Conservation (phyloP, 768 basidiomycete species). For the Lactarius indigo region DNA sequence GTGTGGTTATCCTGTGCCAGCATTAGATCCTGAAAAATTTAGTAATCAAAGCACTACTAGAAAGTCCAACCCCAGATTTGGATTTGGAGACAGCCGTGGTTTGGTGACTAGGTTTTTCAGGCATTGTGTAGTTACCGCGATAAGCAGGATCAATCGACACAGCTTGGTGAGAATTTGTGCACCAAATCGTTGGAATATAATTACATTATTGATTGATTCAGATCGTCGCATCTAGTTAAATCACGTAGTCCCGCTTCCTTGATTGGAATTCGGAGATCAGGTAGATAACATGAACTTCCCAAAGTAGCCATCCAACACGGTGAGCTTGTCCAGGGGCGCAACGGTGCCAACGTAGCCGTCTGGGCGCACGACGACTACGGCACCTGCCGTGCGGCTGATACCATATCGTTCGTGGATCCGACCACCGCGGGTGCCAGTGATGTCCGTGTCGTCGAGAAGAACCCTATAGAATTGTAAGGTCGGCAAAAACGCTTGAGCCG, state of each 20-base stretch:
- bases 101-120: too few species aligned
- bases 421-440: slow-evolving; percentile 44
- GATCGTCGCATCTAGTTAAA: background rate
- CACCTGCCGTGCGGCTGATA: slow-evolving; percentile 41
- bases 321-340: slow-evolving; percentile 43
- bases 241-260: background rate
- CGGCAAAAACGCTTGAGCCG: background rate
- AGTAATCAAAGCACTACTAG: too few species aligned
- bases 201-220: background rate
- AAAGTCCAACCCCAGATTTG: too few species aligned
- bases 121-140: too few species aligned
- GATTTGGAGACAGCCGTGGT: too few species aligned
- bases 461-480: slow-evolving; percentile 39
- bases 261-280: background rate
- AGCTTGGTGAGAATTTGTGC: background rate
- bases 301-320: slow-evolving; percentile 47
- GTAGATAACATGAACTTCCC: slow-evolving; percentile 37
- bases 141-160: background rate
- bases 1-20: too few species aligned
- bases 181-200: background rate
- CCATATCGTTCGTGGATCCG: slow-evolving; percentile 57
- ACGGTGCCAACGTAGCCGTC: slow-evolving; percentile 65
- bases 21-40: too few species aligned
- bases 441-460: slow-evolving; percentile 53
- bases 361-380: slow-evolving; percentile 54